Evolutionary conservation across 2,329 filamentous ascomycete species (phyloP).

Genomic region (Plenodomus tracheiphilus): DNA sequence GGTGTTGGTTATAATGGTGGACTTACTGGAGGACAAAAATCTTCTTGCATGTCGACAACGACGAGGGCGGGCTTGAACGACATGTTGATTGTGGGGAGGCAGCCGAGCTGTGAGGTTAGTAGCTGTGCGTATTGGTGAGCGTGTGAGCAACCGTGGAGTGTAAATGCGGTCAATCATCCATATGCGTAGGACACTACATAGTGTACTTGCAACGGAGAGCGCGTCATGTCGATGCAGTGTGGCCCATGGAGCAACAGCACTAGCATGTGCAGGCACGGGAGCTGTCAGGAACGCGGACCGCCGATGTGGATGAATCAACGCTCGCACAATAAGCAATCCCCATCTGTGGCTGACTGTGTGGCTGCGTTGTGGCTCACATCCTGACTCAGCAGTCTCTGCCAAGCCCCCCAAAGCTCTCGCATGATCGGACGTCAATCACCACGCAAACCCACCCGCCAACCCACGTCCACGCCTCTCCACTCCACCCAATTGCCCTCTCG

Average conservation of each 20-base stretch:
- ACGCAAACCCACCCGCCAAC: conserved; percentile 24
- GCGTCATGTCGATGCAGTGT: conserved; percentile 1
- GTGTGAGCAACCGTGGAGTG: neutral
- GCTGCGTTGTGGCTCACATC: conserved; percentile 4
- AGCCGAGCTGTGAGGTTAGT: neutral
- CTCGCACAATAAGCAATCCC: neutral
- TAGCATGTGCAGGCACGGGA: neutral
- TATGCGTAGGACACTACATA: neutral
- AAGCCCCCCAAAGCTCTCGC: conserved; percentile 18
- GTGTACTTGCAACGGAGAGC: neutral
- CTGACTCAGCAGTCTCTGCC: conserved; percentile 23
- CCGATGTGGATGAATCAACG: conserved; percentile 6
- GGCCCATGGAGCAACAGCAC: conserved; percentile 7
- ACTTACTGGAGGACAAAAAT: conserved; percentile 87
- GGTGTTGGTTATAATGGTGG: neutral
- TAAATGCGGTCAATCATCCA: neutral
- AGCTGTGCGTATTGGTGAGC: neutral
- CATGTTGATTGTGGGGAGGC: conserved; percentile 13
- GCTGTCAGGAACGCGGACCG: conserved; percentile 1
- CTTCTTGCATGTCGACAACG: conserved; percentile 88
- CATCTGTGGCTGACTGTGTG: too few species aligned
- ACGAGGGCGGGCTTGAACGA: conserved; percentile 61
- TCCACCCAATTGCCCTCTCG: conserved; percentile 43
- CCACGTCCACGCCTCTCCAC: conserved; percentile 37
- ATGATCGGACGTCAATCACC: conserved; percentile 30